Evolutionary conservation across 192 early-diverging fungal genomes (phyloP).

Genomic region (Entomortierella chlamydospora): DNA sequence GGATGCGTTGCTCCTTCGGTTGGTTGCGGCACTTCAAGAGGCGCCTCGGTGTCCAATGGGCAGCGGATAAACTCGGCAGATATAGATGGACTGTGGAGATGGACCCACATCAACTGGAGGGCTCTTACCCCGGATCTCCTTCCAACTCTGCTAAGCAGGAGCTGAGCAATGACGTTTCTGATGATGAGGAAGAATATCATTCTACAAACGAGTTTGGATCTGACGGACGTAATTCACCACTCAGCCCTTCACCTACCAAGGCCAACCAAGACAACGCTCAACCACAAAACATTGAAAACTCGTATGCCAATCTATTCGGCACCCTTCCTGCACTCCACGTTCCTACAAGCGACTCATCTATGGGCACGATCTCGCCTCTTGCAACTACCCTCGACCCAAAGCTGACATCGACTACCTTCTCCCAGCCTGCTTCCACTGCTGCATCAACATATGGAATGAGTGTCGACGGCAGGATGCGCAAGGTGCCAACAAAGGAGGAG

Average conservation of each 20-base stretch:
- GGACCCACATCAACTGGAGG: slow-evolving; percentile 14
- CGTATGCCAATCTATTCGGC: slow-evolving; percentile 37
- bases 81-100: slow-evolving; percentile 52
- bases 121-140: too few species aligned
- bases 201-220: slow-evolving; percentile 35
- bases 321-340: slow-evolving; percentile 25
- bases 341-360: not conserved
- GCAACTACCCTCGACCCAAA: slow-evolving; percentile 34
- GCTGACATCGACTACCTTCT: slow-evolving; percentile 1
- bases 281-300: slow-evolving; percentile 8
- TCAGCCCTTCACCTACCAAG: not conserved
- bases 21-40: slow-evolving; percentile 54
- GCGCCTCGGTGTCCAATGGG: slow-evolving; percentile 48
- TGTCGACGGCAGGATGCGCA: slow-evolving; percentile 52
- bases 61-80: slow-evolving; percentile 35
- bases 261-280: not conserved
- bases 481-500: slow-evolving; percentile 47
- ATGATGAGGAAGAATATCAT: slow-evolving; percentile 36
- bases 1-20: slow-evolving; percentile 53
- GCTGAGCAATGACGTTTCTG: not conserved
- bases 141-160: not conserved
- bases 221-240: not conserved
- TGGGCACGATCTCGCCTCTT: slow-evolving; percentile 43
- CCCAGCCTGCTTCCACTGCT: not conserved
- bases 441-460: slow-evolving; percentile 35